Evolutionary conservation across 2,329 filamentous ascomycete species (phyloP), one percentile per base, ranked within the genome.

Genomic region (Cyphellophora attinorum): DNA sequence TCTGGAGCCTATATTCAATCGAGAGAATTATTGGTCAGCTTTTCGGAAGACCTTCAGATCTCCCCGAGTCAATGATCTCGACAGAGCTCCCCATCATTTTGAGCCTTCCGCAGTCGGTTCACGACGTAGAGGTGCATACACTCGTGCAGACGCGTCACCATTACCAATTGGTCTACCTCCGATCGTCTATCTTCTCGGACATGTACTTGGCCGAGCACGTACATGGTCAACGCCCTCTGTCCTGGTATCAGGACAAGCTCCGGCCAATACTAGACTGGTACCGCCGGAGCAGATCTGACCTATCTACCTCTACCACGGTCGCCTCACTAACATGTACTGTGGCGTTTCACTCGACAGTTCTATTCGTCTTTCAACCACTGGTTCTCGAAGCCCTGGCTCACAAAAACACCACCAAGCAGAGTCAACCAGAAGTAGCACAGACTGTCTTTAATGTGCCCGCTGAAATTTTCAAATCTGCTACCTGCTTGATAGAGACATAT

Each of bases 1-100:
- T 57, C 29, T 57, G 52, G 54, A 50, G 51, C 4, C 43, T 56
- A 1, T 56, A 57, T 31, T 47, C 51, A 16, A 50, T 56, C 11
- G 54, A 57, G 36, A 44, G 51, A 12, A 55, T 51, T 13, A 47
- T 54, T n/a, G 51, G 52, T 3, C 53, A 57, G 38, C 40, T 54
- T 6, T 55, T 55, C 41, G 54, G 54, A 5, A 46, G 54, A 23
- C 49, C 51, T n/a, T 51, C 51, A 11, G 54, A 57, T 38, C 41
- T 55, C 11, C 51, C 51, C 11, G 54, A 56, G 38, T 40, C 50
- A 0, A 54, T 55, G 27, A 55, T 54, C 34, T 55, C 52, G 2
- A 51, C 49, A 3, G 46, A 53, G 15, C 53, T 56, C 29, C 52
- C 52, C 1, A n/a, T n/a, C n/a, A n/a, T n/a, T n/a, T n/a, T n/a